A percentile compares a stretch with the other conserved stretches of the same genome.
Evolutionary conservation across 2,329 filamentous ascomycete species (phyloP).

Genomic region (Penicillium sp.): DNA sequence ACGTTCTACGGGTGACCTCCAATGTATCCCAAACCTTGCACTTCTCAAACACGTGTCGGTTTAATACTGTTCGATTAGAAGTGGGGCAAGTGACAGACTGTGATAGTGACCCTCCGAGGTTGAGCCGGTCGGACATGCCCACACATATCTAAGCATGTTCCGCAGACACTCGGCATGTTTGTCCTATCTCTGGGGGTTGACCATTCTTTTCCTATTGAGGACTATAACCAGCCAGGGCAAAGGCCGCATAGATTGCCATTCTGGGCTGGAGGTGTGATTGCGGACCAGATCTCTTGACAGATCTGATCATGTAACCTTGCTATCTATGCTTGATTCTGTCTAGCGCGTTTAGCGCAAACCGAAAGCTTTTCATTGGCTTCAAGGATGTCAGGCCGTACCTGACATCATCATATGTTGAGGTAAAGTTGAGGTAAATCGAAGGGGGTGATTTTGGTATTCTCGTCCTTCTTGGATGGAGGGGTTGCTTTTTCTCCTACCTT

Average conservation of each 20-base stretch:
- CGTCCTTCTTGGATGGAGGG: not conserved
- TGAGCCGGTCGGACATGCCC: not conserved
- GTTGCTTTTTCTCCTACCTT: not conserved
- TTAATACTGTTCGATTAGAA: not conserved
- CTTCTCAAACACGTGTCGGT: not conserved
- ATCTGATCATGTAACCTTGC: not conserved
- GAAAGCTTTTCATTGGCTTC: not conserved
- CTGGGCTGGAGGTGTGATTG: not conserved
- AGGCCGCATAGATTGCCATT: not conserved
- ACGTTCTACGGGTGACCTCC: not conserved
- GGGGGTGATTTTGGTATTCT: not conserved
- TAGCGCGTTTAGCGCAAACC: not conserved
- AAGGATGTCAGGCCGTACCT: not conserved
- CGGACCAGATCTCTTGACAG: conserved; percentile 1
- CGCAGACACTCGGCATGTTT: not conserved
- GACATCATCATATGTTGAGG: not conserved
- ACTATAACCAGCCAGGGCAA: not conserved
- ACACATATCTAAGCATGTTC: not conserved
- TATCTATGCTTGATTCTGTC: not conserved
- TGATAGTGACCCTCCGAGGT: not conserved
- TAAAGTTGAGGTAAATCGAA: not conserved
- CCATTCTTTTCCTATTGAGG: not conserved
- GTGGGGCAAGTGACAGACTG: not conserved
- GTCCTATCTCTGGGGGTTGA: not conserved
- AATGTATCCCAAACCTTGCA: not conserved